Evolutionary conservation across 495 filamentous ascomycete species (phyloP).

Genomic region (Niebla homalea): DNA sequence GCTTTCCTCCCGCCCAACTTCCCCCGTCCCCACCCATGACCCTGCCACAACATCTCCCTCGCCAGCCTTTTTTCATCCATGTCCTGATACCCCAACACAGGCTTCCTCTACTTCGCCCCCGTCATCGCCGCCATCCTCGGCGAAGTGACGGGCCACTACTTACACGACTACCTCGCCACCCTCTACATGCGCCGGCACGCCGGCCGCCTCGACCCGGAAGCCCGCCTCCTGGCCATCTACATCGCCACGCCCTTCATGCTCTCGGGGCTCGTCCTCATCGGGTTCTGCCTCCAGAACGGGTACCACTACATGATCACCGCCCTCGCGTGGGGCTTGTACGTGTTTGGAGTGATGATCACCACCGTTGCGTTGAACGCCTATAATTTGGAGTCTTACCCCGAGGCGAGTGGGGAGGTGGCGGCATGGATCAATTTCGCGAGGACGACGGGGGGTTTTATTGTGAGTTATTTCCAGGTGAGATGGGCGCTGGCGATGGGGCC

Average conservation of each 20-base stretch:
- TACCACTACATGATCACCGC: constrained; percentile 21
- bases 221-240: constrained; percentile 20
- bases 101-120: constrained; percentile 44
- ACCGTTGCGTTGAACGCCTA: constrained; percentile 26
- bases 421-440: constrained; percentile 22
- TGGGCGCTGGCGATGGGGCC: constrained; percentile 20
- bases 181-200: constrained; percentile 28
- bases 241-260: constrained; percentile 16
- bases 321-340: constrained; percentile 21
- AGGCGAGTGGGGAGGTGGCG: constrained; percentile 21
- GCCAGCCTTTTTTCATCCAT: neutral
- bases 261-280: constrained; percentile 23
- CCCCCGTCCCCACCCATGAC: neutral
- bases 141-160: constrained; percentile 40
- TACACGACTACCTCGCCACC: constrained; percentile 34
- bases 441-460: constrained; percentile 20
- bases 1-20: constrained; percentile 20
- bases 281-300: constrained; percentile 21
- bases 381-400: constrained; percentile 25
- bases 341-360: constrained; percentile 19
- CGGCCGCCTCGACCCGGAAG: constrained; percentile 21
- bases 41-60: neutral
- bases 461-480: constrained; percentile 23
- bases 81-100: neutral
- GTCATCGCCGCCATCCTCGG: constrained; percentile 41